Base-by-base conservation (phyloP, 108 stramenopile species). In the Stephanodiscus triporus region DNA sequence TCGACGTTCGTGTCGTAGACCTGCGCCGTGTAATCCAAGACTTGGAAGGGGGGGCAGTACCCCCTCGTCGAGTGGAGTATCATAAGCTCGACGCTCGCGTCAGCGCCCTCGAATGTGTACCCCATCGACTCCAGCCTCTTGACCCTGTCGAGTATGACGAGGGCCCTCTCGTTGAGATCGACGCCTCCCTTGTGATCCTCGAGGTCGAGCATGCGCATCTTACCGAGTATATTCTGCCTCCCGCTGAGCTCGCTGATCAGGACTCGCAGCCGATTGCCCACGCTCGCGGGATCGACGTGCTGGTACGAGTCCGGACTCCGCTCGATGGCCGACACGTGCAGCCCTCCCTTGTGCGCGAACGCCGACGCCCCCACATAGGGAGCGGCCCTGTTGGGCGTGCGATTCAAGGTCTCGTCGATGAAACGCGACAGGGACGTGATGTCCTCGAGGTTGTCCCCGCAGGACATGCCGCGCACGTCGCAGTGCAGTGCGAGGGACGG, bases 271-370 rank as follows among this genome's bases (percentile, higher is more conserved):
- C 84, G 78, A 83, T 97, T 97, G 0, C 97, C 97, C 40, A 97
- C 95, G 45, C 70, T 54, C 45, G 81, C 70, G 0, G 97, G 97
- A 51, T 97, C 91, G 51, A 96, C 77, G 75, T 96, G 95, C 71
- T 96, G 95, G 84, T 96, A 97, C 9, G 88, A 88, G 37, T 83
- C 69, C 0, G 93, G 90, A 47, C 76, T 84, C 13, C 92, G 82
- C 81, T 93, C 90, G 87, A 97, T 85, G 30, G 97, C 97, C 9
- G 93, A 91, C 22, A 96, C 97, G 73, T 96, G 96, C 47, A 97
- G 75, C 13, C 97, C 97, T 30, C 97, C 97, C 86, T 97, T 97
- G 82, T 97, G 97, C 14, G 97, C 97, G 87, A 97, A 97, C 5
- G 97, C 95, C 13, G 87, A 89, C 8, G 80, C 66, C n/a, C 97